Conservation (phyloP, 2,329 filamentous ascomycete genomes). For the Talaromyces pinophilus region DNA sequence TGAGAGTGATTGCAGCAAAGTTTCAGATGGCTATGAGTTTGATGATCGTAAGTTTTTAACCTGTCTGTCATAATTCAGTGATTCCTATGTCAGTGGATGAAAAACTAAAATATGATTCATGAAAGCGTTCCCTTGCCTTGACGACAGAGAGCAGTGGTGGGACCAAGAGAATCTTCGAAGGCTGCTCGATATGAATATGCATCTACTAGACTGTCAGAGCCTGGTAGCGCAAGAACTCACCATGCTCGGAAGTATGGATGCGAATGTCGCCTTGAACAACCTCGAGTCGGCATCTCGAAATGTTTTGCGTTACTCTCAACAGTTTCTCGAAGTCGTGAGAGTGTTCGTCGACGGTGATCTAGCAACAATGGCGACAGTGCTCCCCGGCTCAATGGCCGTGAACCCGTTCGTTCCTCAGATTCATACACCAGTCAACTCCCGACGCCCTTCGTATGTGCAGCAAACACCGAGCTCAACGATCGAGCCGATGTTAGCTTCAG, state of each 20-base stretch:
- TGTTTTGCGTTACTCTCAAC: constrained; percentile 20
- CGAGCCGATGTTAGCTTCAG: constrained; percentile 5
- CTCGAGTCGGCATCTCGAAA: constrained; percentile 17
- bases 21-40: constrained; percentile 14
- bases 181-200: constrained; percentile 21
- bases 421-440: constrained; percentile 18
- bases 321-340: constrained; percentile 17
- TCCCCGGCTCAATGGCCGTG: background rate
- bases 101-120: background rate
- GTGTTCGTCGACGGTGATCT: constrained; percentile 9
- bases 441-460: constrained; percentile 19
- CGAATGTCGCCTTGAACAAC: constrained; percentile 19
- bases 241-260: constrained; percentile 21
- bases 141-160: constrained; percentile 22
- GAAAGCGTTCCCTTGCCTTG: constrained; percentile 21
- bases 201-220: constrained; percentile 22
- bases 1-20: constrained; percentile 7
- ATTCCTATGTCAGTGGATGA: background rate
- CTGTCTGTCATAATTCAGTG: background rate
- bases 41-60: constrained; percentile 19
- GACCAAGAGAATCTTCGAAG: constrained; percentile 22
- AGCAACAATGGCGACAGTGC: background rate
- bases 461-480: background rate
- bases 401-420: constrained; percentile 1
- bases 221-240: constrained; percentile 19